A percentile compares a stretch with the other conserved stretches of the same genome.
Conservation (phyloP, 208 protist species). For the Angomonas deanei region DNA sequence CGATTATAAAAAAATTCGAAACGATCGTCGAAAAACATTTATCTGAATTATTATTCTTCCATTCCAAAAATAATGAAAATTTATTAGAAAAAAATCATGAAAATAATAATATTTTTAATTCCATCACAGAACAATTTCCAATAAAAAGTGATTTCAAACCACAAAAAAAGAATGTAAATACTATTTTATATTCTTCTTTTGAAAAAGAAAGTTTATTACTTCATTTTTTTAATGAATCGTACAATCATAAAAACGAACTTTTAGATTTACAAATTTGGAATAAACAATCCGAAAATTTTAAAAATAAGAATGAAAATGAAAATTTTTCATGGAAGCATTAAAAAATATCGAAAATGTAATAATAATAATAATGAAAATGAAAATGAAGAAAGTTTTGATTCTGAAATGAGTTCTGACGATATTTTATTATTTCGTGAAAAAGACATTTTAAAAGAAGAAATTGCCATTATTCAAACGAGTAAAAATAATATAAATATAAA, state of each 20-base stretch:
- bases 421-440: no score
- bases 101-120: constrained; percentile 1
- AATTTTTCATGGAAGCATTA: neutral
- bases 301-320: neutral
- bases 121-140: neutral
- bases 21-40: neutral
- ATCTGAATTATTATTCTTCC: constrained; percentile 5
- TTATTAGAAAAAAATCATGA: constrained; percentile 2
- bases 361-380: neutral
- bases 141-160: neutral
- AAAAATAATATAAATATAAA: constrained; percentile 1
- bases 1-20: neutral
- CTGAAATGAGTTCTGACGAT: no score
- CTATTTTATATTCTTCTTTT: constrained; percentile 15
- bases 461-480: neutral
- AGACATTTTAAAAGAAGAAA: no score
- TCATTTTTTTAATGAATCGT: neutral
- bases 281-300: neutral
- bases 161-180: neutral
- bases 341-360: neutral
- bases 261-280: neutral
- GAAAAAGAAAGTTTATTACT: neutral
- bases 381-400: neutral
- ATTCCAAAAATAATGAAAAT: constrained; percentile 12
- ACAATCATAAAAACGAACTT: neutral